These are phyloP conservation scores for Coniochaeta ligniaria DNA, from an alignment of 2,329 filamentous ascomycete genomes.

Conservation along the genomic window DNA sequence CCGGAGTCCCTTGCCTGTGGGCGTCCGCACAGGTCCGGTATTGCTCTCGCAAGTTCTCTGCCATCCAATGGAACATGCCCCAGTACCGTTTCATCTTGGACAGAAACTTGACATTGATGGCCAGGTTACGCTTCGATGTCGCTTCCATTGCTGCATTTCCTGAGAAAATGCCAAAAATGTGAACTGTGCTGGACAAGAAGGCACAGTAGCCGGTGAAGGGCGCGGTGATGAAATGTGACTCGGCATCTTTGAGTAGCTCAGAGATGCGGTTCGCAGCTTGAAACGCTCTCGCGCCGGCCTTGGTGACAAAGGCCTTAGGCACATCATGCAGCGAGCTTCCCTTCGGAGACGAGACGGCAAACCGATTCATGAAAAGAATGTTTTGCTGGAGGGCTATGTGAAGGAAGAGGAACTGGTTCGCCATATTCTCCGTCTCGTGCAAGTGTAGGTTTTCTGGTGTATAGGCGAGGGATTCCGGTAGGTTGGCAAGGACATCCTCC, in stretches of 20 bases:
- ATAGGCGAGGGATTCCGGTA: conserved; percentile 70
- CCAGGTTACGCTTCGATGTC: conserved; percentile 74
- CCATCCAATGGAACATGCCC: conserved; percentile 98
- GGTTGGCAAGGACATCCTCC: conserved; percentile 58
- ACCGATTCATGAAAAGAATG: conserved; percentile 81
- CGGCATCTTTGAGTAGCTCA: conserved; percentile 70
- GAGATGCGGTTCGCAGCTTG: conserved; percentile 84
- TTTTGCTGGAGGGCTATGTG: conserved; percentile 89
- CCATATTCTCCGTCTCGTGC: conserved; percentile 77
- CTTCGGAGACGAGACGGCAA: conserved; percentile 67
- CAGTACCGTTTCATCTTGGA: conserved; percentile 95
- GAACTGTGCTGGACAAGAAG: conserved; percentile 89
- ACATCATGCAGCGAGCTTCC: conserved; percentile 61
- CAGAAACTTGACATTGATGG: conserved; percentile 82
- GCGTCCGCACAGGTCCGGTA: conserved; percentile 81
- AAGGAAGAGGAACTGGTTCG: conserved; percentile 86
- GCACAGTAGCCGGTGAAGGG: conserved; percentile 94
- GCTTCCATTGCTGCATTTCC: conserved; percentile 70
- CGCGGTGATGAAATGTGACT: conserved; percentile 73
- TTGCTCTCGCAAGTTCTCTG: conserved; percentile 83
- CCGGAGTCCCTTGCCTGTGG: conserved; percentile 57
- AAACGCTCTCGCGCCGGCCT: conserved; percentile 68
- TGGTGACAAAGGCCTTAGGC: conserved; percentile 69
- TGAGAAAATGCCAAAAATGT: conserved; percentile 86
- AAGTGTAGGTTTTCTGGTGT: conserved; percentile 74